phyloP scores from a whole-genome alignment of 2,329 filamentous ascomycete genomes.

The Cladosporium sp. region DNA sequence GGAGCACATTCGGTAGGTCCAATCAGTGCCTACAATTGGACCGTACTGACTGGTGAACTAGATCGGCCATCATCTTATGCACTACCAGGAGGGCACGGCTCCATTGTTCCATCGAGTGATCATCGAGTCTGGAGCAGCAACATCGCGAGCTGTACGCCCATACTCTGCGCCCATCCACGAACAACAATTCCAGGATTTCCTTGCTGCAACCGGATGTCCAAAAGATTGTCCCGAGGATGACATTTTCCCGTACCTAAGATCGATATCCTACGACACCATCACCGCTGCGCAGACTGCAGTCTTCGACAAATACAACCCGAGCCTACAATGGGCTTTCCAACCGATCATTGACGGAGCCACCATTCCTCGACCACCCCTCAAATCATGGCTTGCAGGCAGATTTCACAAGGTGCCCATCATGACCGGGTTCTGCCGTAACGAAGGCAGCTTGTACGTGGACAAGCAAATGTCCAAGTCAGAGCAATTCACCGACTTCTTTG shows the following conservation, averaged over 20 bases:
- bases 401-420: constrained; percentile 59
- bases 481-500: constrained; percentile 60
- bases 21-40: constrained; percentile 27
- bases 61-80: constrained; percentile 64
- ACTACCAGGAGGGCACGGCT: constrained; percentile 32
- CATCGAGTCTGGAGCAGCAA: constrained; percentile 45
- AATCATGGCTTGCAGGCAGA: constrained; percentile 52
- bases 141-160: constrained; percentile 45
- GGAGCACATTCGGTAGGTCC: constrained; percentile 54
- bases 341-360: constrained; percentile 62
- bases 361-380: constrained; percentile 55
- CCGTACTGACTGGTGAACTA: constrained; percentile 24
- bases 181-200: constrained; percentile 42
- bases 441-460: constrained; percentile 63
- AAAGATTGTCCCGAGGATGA: constrained; percentile 25
- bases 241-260: constrained; percentile 41
- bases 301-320: constrained; percentile 45
- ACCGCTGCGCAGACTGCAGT: constrained; percentile 39
- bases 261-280: constrained; percentile 33
- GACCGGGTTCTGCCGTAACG: constrained; percentile 67
- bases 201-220: constrained; percentile 33
- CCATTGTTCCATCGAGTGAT: constrained; percentile 45
- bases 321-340: constrained; percentile 58
- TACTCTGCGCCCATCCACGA: constrained; percentile 38
- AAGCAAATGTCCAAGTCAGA: constrained; percentile 41